A percentile compares a stretch with the other conserved stretches of the same genome.
phyloP scores from a whole-genome alignment of 164 flowering plant species.

The Stephania cephalantha region DNA sequence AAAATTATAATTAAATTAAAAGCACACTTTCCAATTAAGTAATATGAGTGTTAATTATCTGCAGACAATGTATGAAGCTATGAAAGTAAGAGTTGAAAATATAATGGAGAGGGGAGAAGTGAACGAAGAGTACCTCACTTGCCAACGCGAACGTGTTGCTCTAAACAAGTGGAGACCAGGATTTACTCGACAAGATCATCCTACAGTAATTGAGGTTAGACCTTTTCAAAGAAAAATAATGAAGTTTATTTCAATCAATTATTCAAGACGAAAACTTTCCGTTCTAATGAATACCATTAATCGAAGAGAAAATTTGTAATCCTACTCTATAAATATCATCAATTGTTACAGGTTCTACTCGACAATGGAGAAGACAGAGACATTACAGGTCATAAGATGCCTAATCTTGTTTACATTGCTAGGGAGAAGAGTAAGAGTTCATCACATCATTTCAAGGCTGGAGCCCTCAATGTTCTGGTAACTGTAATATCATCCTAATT shows the following conservation, averaged over 20 bases:
- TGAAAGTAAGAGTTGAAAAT: slow-evolving; percentile 19
- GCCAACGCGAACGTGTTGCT: slow-evolving; percentile 18
- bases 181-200: slow-evolving; percentile 36
- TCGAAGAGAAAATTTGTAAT: not conserved
- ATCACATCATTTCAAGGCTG: too few species aligned
- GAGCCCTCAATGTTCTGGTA: too few species aligned
- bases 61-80: slow-evolving; percentile 23
- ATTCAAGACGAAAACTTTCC: too few species aligned
- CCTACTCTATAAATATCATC: too few species aligned
- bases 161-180: slow-evolving; percentile 27
- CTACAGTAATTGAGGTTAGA: not conserved
- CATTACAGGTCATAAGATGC: slow-evolving; percentile 35
- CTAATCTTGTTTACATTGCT: slow-evolving; percentile 73
- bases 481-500: too few species aligned
- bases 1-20: too few species aligned
- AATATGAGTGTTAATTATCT: not conserved
- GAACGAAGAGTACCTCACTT: slow-evolving; percentile 17
- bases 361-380: slow-evolving; percentile 45
- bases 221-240: too few species aligned
- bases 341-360: slow-evolving; percentile 39
- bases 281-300: not conserved
- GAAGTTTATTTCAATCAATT: too few species aligned
- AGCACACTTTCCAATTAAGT: too few species aligned
- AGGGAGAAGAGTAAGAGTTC: slow-evolving; percentile 24
- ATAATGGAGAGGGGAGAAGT: slow-evolving; percentile 18